These are phyloP conservation scores for Naganishia vishniacii DNA, from an alignment of 768 basidiomycete genomes.

Conservation along the genomic window DNA sequence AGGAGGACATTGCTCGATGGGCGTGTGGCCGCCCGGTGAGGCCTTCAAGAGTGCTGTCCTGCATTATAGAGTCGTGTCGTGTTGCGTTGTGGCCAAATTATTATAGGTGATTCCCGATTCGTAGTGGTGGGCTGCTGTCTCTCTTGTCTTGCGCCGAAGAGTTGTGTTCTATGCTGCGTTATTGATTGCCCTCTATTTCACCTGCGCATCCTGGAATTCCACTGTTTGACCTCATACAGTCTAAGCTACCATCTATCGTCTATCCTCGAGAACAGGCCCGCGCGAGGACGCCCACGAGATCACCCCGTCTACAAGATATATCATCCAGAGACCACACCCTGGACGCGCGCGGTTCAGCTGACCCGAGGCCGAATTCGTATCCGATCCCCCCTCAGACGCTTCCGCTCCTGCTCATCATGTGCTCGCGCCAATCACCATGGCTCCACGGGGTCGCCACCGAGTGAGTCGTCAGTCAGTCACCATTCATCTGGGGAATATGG, in stretches of 20 bases:
- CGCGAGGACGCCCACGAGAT: not conserved
- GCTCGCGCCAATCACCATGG: slow-evolving; percentile 1
- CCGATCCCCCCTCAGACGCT: not conserved
- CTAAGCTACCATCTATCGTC: slow-evolving; percentile 14
- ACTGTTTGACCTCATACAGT: not conserved
- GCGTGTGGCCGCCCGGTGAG: slow-evolving; percentile 6
- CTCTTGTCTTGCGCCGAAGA: not conserved
- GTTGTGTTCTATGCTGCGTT: not conserved
- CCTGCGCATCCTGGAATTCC: slow-evolving; percentile 7
- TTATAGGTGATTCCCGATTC: no score
- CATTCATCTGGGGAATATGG: not conserved
- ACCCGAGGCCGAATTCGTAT: not conserved
- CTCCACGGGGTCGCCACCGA: not conserved
- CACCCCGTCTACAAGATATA: not conserved
- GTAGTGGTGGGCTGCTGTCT: no score
- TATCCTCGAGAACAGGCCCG: not conserved
- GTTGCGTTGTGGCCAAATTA: not conserved
- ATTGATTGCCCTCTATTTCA: slow-evolving; percentile 15
- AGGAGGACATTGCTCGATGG: slow-evolving; percentile 24
- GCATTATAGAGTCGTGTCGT: slow-evolving; percentile 8
- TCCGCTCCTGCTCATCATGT: not conserved
- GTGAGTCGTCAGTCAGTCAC: not conserved
- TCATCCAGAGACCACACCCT: not conserved
- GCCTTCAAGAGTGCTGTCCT: not conserved
- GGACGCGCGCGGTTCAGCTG: not conserved